Base-by-base conservation (phyloP, 192 early-diverging fungal genomes). In the Podila horticola region DNA sequence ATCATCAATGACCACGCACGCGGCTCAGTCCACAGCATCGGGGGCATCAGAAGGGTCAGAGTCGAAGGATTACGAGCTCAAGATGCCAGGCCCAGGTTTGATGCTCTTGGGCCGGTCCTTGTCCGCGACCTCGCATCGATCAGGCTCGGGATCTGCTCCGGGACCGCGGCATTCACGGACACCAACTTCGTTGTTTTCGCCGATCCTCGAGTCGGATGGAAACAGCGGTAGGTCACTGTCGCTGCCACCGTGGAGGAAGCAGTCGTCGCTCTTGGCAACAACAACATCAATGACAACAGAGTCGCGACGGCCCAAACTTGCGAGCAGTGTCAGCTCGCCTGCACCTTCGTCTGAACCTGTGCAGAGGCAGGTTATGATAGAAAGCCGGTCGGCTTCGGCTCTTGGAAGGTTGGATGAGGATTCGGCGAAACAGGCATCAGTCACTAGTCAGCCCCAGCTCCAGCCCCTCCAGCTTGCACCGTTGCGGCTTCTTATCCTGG, bases 221-320 rank as follows among this genome's bases (percentile, higher is more conserved):
- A 4, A 0, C 10, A 10, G 49, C 64, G 24, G 52, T 20, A 58
- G 70, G 22, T 72, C 75, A 0, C 22, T 71, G 20, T 77, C 75
- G 24, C 30, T 71, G 58, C 69, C 75, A 1, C 68, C 75, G 3
- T 77, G 75, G 75, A 63, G 75, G 24, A 74, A 74, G 59, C 58
- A 61, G 2, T 26, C 55, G 11, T 19, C 41, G 5, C n/a, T 28
- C 13, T 7, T 15, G 20, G 4, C 66, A 57, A 10, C 30, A 4
- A 59, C 69, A 71, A 52, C 48, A 29, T 0, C 60, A 71, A 59
- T 49, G 28, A n/a, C 51, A 22, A 67, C 31, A 22, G 24, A 52
- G 34, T 41, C 52, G 7, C 52, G 55, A 34, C 65, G 24, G 28
- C 41, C 49, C 36, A 66, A 30, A 17, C 64, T 66, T 26, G 24